Base-by-base conservation (phyloP, 306 rosid genomes). In the Acacia confusa region DNA sequence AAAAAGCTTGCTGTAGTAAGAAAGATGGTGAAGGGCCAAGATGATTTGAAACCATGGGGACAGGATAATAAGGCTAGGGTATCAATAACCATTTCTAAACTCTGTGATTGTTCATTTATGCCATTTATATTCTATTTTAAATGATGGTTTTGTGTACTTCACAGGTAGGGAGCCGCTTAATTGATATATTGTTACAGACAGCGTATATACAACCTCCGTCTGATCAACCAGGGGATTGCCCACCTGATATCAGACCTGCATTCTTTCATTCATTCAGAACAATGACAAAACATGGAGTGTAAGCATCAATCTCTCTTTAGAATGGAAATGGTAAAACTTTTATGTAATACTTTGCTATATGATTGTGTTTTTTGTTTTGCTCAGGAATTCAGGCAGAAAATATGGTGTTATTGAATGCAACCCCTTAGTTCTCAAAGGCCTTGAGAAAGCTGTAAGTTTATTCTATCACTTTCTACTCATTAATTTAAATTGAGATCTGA, bases 111-210 rank as follows among this genome's bases (percentile, higher is more conserved):
- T 78, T 65, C n/a, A 48, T 67, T 79, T 36, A 52, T 78, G 36
- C 76, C 60, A 38, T 72, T 74, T 79, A 48, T 72, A 68, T 77
- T 79, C 70, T 63, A 76, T 84, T 64, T 80, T 38, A 73, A 57
- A 76, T 40, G 63, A 52, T 48, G 58, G 24, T 50, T 68, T 66
- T 45, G 19, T 72, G 12, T 43, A 52, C 36, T 70, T 79, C 76
- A 74, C 90, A 95, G 99, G 94, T 95, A 43, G 99, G 98, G 74
- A 93, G 97, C 86, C 94, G 92, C 76, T 86, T 95, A 78, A 82
- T 95, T 83, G 97, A 95, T 85, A 85, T 95, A 79, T 83, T 93
- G 88, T 75, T 75, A 76, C 91, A 93, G 87, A 92, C 98, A 50
- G 98, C 99, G 64, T 92, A 90, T 76, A 86, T 95, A 83, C 99